Percentiles rank a stretch among this genome's conserved stretches.
phyloP scores from a whole-genome alignment of 176 grass and related monocot species.

The Eleusine indica region DNA sequence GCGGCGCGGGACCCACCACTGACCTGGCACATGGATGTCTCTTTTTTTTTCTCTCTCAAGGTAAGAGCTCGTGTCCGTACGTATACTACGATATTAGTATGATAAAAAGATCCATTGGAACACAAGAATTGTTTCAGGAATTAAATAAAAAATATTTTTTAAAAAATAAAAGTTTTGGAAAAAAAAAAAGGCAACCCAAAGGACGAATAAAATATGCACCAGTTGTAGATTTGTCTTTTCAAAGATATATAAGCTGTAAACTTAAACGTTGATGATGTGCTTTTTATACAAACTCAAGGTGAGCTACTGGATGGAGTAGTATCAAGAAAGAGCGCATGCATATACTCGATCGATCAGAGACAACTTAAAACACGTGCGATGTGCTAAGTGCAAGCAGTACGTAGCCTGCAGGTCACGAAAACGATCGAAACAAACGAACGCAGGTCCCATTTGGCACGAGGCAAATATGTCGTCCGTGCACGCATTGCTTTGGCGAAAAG shows the following conservation, averaged over 20 bases:
- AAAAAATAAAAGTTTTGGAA: too few relatives aligned
- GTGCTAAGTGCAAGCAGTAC: background rate
- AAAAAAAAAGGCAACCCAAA: too few relatives aligned
- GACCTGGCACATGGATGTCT: conserved; percentile 44
- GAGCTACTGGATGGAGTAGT: too few relatives aligned
- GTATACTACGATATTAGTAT: background rate
- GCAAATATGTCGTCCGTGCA: background rate
- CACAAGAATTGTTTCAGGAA: too few relatives aligned
- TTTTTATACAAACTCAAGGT: too few relatives aligned
- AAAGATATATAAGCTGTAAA: too few relatives aligned
- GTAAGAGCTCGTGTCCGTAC: background rate
- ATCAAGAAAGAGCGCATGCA: too few relatives aligned
- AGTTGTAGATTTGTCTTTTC: too few relatives aligned
- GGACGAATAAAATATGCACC: too few relatives aligned
- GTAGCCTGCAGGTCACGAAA: background rate
- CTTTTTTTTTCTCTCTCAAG: background rate
- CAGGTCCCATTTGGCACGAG: background rate
- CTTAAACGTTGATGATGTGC: too few relatives aligned
- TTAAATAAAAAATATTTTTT: too few relatives aligned
- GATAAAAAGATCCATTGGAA: too few relatives aligned
- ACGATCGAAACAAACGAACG: background rate
- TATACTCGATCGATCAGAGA: background rate
- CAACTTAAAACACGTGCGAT: background rate
- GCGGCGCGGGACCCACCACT: conserved; percentile 24
- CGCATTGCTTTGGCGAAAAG: background rate